Evolutionary conservation across 345 rosid genomes (phyloP).

Genomic region (Reutealis trisperma): DNA sequence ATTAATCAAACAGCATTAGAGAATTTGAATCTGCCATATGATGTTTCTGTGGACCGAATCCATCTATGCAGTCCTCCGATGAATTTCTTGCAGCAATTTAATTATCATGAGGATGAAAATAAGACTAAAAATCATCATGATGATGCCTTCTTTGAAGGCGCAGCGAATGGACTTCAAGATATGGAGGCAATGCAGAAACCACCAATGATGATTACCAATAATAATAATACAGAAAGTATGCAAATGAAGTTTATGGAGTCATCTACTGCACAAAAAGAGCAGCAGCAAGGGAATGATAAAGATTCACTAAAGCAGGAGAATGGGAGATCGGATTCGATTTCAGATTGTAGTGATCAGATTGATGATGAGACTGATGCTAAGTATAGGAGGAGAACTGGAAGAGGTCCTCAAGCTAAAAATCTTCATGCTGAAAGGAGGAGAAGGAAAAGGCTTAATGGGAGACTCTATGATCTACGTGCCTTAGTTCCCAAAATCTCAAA

Average conservation of each 20-base stretch:
- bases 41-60: conserved; percentile 42
- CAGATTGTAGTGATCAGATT: conserved; percentile 77
- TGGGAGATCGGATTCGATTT: conserved; percentile 57
- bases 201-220: conserved; percentile 23
- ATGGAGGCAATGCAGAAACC: conserved; percentile 28
- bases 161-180: conserved; percentile 39
- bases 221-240: conserved; percentile 9
- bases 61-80: conserved; percentile 38
- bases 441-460: conserved; percentile 89
- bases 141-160: conserved; percentile 39
- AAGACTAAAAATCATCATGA: conserved; percentile 24
- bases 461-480: conserved; percentile 75
- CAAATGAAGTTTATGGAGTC: conserved; percentile 40
- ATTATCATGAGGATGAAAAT: conserved; percentile 27
- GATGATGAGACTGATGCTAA: conserved; percentile 68
- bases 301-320: conserved; percentile 49
- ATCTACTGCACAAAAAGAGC: conserved; percentile 22
- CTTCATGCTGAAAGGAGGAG: conserved; percentile 86
- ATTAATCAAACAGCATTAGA: conserved; percentile 36
- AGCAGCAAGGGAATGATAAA: conserved; percentile 40
- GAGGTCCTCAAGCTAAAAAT: conserved; percentile 69
- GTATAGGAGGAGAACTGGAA: conserved; percentile 48
- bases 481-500: conserved; percentile 83
- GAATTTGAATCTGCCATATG: conserved; percentile 44
- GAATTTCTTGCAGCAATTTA: conserved; percentile 52